phyloP scores from a whole-genome alignment of 805 yeast genomes.

The Tetrapisispora namnaoensis region DNA sequence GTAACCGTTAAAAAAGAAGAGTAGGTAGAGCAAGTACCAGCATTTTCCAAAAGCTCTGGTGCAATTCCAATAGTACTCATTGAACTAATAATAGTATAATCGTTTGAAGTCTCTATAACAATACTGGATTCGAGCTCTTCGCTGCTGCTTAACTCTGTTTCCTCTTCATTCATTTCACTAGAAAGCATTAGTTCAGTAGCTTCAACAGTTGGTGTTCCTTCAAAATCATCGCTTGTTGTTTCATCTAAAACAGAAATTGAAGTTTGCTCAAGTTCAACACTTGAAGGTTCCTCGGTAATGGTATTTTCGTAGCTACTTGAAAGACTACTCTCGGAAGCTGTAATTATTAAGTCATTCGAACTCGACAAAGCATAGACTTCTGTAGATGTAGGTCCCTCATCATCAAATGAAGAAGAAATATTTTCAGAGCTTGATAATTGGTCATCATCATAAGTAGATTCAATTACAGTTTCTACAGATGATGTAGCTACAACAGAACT shows the following conservation, averaged over 20 bases:
- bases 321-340: too few relatives aligned
- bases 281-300: not conserved
- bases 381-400: too few relatives aligned
- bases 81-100: not conserved
- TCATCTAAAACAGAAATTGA: too few relatives aligned
- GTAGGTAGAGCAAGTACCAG: not conserved
- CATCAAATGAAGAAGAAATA: not conserved
- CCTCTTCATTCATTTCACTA: too few relatives aligned
- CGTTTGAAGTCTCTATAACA: not conserved
- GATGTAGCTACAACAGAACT: not conserved
- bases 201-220: too few relatives aligned
- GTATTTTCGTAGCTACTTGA: not conserved
- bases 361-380: too few relatives aligned
- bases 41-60: not conserved
- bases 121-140: too few relatives aligned
- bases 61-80: not conserved
- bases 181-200: too few relatives aligned
- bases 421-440: not conserved
- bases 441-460: not conserved
- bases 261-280: not conserved
- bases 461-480: not conserved
- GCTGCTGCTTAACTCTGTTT: too few relatives aligned
- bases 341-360: too few relatives aligned
- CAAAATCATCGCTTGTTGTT: too few relatives aligned
- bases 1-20: not conserved